These are phyloP conservation scores for Suhomyces emberorum DNA, from an alignment of 805 yeast species.

Conservation along the genomic window DNA sequence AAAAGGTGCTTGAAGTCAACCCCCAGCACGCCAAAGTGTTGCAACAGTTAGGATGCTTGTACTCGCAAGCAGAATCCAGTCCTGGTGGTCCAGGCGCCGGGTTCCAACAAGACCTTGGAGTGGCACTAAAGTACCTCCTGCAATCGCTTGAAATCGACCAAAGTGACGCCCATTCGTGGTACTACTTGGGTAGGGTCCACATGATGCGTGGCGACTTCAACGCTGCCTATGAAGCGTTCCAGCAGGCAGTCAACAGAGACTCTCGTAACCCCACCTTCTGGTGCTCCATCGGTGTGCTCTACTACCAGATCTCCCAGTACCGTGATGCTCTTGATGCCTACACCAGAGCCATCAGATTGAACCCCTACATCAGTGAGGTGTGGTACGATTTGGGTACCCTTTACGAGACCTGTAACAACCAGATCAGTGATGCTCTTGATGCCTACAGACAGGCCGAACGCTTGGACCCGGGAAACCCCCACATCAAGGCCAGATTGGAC, in stretches of 20 bases:
- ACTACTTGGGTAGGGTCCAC: slow-evolving; percentile 92
- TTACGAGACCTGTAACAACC: slow-evolving; percentile 96
- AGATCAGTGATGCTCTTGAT: slow-evolving; percentile 89
- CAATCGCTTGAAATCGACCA: slow-evolving; percentile 89
- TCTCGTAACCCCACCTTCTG: slow-evolving; percentile 97
- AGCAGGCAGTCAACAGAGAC: slow-evolving; percentile 96
- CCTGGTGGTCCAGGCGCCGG: slow-evolving; percentile 20
- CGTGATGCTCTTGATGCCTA: slow-evolving; percentile 97
- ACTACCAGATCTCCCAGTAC: slow-evolving; percentile 94
- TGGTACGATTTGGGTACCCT: slow-evolving; percentile 98
- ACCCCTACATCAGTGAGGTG: slow-evolving; percentile 94
- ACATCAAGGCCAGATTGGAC: slow-evolving; percentile 88
- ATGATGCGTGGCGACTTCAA: slow-evolving; percentile 95
- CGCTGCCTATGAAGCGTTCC: slow-evolving; percentile 97
- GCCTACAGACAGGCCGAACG: slow-evolving; percentile 97
- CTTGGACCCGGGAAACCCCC: slow-evolving; percentile 90
- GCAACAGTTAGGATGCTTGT: slow-evolving; percentile 93
- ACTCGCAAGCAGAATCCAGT: slow-evolving; percentile 51
- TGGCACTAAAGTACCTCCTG: slow-evolving; percentile 75
- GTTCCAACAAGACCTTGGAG: slow-evolving; percentile 73
- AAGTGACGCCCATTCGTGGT: slow-evolving; percentile 95
- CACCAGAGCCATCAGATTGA: slow-evolving; percentile 91
- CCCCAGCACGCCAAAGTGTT: slow-evolving; percentile 95
- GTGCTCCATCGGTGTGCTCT: slow-evolving; percentile 93
- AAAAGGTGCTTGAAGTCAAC: slow-evolving; percentile 81